These are phyloP conservation scores for Blastocystis sp. DNA, from an alignment of 352 stramenopile species.

Conservation along the genomic window DNA sequence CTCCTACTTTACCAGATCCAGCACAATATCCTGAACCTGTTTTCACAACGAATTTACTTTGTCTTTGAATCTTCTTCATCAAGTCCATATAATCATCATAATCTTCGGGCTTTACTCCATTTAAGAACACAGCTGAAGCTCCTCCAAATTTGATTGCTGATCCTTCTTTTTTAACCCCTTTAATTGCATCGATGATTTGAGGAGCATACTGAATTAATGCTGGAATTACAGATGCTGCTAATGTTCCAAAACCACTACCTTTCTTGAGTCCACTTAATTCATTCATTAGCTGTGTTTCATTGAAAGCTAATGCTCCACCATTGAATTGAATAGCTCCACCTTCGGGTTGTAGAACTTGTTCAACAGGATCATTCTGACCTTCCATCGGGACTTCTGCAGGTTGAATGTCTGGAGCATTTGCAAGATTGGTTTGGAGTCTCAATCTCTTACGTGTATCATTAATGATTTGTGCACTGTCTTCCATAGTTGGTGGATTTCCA, in stretches of 20 bases:
- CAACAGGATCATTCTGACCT: too few relatives aligned
- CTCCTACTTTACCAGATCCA: background rate
- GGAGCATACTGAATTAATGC: background rate
- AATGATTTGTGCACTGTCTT: too few relatives aligned
- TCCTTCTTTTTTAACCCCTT: background rate
- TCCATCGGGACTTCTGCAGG: too few relatives aligned
- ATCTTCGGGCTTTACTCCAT: background rate
- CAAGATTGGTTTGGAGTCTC: too few relatives aligned
- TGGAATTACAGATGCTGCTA: background rate
- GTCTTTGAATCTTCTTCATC: background rate
- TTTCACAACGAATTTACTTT: background rate
- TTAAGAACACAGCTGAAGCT: background rate
- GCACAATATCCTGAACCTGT: background rate
- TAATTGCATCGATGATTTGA: background rate
- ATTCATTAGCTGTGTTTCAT: background rate
- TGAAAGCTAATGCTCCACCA: background rate
- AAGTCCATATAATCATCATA: background rate
- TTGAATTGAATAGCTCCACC: too few relatives aligned
- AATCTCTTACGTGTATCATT: too few relatives aligned
- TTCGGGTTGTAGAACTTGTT: too few relatives aligned
- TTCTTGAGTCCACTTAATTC: background rate
- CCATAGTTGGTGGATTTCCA: too few relatives aligned
- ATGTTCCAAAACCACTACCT: background rate
- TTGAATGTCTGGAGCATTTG: too few relatives aligned
- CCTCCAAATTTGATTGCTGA: background rate